A percentile compares a stretch with the other conserved stretches of the same genome.
Conservation (phyloP, 2,329 filamentous ascomycete species). For the Diplodia sapinea region DNA sequence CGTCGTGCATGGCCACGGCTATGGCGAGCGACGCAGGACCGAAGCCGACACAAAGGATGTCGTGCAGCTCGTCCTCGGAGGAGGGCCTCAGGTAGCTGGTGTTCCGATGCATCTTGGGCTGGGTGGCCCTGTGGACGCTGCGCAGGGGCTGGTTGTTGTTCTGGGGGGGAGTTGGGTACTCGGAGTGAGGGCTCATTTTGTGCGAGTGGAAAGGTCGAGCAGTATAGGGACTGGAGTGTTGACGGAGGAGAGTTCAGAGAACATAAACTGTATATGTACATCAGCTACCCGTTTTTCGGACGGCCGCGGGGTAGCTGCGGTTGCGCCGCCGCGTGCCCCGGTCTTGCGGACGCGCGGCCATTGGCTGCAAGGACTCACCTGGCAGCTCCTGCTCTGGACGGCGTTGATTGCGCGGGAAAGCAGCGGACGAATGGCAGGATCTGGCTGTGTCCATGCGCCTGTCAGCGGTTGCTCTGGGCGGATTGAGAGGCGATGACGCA, state of each 20-base stretch:
- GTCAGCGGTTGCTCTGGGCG: conserved; percentile 5
- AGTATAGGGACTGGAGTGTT: conserved; percentile 12
- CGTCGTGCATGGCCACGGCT: conserved; percentile 85
- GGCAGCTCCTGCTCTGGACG: background rate
- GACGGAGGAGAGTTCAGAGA: conserved; percentile 24
- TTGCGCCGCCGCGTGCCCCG: background rate
- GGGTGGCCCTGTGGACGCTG: conserved; percentile 31
- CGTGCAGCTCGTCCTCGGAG: conserved; percentile 70
- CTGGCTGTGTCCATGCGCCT: conserved; percentile 11
- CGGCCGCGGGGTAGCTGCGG: background rate
- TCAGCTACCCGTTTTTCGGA: background rate
- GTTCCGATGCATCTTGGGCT: conserved; percentile 32
- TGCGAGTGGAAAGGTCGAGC: background rate
- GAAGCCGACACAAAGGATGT: conserved; percentile 90
- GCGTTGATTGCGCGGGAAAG: background rate
- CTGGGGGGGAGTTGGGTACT: conserved; percentile 32
- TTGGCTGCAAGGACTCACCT: conserved; percentile 13
- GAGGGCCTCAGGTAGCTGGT: conserved; percentile 60
- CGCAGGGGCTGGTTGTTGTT: conserved; percentile 31
- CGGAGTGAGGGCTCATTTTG: conserved; percentile 46
- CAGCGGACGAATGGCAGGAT: conserved; percentile 22
- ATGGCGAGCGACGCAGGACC: conserved; percentile 90
- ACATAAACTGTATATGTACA: conserved; percentile 18
- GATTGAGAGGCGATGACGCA: conserved; percentile 18
- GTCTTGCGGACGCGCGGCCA: conserved; percentile 4